A percentile compares a stretch with the other conserved stretches of the same genome.
phyloP scores from a whole-genome alignment of 192 early-diverging fungal genomes.

The Hyaloraphidium curvatum region DNA sequence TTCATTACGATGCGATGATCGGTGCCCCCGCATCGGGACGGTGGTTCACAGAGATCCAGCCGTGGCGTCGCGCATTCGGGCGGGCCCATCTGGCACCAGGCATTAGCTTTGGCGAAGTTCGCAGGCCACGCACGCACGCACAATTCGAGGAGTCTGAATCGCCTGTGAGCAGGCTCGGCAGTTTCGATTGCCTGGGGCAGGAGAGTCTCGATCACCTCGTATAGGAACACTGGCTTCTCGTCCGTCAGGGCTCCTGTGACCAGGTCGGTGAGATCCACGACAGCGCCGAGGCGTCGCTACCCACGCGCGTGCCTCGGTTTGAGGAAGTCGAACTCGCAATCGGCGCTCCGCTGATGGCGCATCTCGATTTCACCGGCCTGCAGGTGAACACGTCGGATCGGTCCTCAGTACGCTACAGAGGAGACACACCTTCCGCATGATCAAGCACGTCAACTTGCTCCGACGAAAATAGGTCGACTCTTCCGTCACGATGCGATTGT shows the following conservation, averaged over 20 bases:
- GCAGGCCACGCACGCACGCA: constrained; percentile 41
- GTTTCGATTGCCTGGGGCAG: constrained; percentile 52
- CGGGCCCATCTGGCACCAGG: too few species aligned
- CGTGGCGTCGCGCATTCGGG: too few species aligned
- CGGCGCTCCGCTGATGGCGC: constrained; percentile 80
- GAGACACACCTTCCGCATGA: constrained; percentile 66
- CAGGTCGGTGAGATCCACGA: too few species aligned
- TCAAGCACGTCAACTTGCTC: constrained; percentile 68
- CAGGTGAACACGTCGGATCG: neutral
- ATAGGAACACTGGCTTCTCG: constrained; percentile 67
- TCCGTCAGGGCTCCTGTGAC: constrained; percentile 35
- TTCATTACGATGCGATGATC: too few species aligned
- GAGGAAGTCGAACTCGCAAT: constrained; percentile 88
- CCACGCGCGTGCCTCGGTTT: constrained; percentile 41
- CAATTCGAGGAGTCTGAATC: constrained; percentile 56
- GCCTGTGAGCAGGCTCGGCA: constrained; percentile 32
- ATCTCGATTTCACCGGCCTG: constrained; percentile 74
- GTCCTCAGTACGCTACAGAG: too few species aligned
- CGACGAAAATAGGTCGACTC: constrained; percentile 61
- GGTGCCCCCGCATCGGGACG: too few species aligned
- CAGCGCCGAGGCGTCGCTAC: too few species aligned
- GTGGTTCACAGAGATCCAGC: too few species aligned
- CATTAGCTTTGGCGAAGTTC: too few species aligned
- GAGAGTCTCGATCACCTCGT: constrained; percentile 75
- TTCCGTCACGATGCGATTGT: constrained; percentile 57